phyloP scores from a whole-genome alignment of 352 stramenopile genomes.

The Globisporangium heterothallicum region DNA sequence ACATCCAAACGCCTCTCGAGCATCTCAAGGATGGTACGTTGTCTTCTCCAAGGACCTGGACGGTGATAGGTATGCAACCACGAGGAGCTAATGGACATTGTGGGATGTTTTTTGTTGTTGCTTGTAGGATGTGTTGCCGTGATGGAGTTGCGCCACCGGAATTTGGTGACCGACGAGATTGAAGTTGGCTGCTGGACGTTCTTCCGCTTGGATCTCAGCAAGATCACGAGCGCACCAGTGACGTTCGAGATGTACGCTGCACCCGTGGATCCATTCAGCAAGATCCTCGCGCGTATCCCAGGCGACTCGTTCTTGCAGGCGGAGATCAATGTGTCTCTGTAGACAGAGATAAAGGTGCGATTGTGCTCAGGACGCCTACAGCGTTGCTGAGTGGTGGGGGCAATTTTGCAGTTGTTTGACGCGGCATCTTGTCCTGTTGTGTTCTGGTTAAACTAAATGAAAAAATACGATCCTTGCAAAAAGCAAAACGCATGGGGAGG shows the following conservation, averaged over 20 bases:
- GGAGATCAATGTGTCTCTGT: slow-evolving; percentile 86
- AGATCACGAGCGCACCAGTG: slow-evolving; percentile 79
- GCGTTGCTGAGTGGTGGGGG: too few species aligned
- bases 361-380: background rate
- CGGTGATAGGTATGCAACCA: slow-evolving; percentile 7
- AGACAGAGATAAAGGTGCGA: slow-evolving; percentile 2
- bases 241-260: slow-evolving; percentile 88
- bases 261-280: slow-evolving; percentile 78
- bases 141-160: slow-evolving; percentile 84
- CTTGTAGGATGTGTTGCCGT: slow-evolving; percentile 74
- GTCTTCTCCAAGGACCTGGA: background rate
- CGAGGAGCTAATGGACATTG: slow-evolving; percentile 2
- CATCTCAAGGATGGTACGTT: slow-evolving; percentile 81
- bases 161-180: slow-evolving; percentile 75
- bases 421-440: too few species aligned
- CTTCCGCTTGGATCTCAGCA: slow-evolving; percentile 84
- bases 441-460: too few species aligned
- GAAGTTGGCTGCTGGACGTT: slow-evolving; percentile 89
- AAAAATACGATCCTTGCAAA: too few species aligned
- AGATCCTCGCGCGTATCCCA: slow-evolving; percentile 79
- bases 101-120: slow-evolving; percentile 5
- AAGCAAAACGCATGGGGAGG: too few species aligned
- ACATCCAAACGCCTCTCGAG: slow-evolving; percentile 78
- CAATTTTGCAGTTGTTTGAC: slow-evolving; percentile 1
- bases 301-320: slow-evolving; percentile 86